phyloP scores from a whole-genome alignment of 1,139 yeast species.

The Nakaseomyces sp. region DNA sequence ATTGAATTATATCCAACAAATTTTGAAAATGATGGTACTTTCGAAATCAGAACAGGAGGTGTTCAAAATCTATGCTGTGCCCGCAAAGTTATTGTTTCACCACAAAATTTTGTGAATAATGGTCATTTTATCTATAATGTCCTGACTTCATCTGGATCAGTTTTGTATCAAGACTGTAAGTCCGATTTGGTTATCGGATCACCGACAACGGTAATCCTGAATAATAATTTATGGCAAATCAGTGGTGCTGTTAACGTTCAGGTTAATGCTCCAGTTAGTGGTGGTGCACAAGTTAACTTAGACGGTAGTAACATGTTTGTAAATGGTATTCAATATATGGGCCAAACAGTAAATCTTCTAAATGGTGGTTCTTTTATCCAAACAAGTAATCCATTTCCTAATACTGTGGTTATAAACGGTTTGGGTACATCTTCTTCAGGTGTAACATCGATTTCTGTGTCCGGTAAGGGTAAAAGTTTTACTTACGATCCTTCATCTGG shows the following conservation, averaged over 20 bases:
- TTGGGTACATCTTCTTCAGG: not conserved
- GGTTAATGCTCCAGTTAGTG: constrained; percentile 1
- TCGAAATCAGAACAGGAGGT: not conserved
- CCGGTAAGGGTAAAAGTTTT: not conserved
- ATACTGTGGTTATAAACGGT: not conserved
- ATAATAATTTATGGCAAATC: constrained; percentile 2
- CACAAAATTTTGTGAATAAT: not conserved
- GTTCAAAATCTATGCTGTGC: not conserved
- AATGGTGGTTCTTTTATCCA: constrained; percentile 3
- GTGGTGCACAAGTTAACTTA: not conserved
- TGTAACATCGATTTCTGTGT: not conserved
- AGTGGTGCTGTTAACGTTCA: not conserved
- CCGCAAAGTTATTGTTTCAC: not conserved
- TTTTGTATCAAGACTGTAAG: not conserved
- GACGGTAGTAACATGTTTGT: constrained; percentile 3
- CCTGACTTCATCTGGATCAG: not conserved
- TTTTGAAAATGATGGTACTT: constrained; percentile 2
- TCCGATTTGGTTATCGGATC: not conserved
- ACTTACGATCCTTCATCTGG: not conserved
- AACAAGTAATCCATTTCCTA: constrained; percentile 1
- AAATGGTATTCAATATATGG: not conserved
- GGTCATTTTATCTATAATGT: constrained; percentile 1
- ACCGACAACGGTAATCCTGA: not conserved
- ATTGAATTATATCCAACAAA: constrained; percentile 4
- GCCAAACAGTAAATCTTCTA: not conserved